phyloP scores from a whole-genome alignment of 192 early-diverging fungal genomes.

The Entomortierella lignicola region DNA sequence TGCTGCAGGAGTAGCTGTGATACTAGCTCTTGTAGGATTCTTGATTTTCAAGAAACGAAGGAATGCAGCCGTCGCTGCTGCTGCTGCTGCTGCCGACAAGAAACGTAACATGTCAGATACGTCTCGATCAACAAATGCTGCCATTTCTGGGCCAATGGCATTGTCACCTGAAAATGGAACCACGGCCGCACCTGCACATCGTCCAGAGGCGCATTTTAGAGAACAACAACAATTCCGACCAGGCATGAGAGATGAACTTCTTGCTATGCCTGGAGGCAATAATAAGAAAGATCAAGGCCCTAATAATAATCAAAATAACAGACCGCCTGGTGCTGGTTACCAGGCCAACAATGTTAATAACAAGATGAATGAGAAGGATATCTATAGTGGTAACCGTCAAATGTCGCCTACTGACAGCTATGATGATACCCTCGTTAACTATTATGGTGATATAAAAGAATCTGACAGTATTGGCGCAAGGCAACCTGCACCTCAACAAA shows the following conservation, averaged over 20 bases:
- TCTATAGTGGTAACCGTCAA: background rate
- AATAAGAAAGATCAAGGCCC: background rate
- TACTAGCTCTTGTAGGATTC: conserved; percentile 27
- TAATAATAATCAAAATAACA: conserved; percentile 8
- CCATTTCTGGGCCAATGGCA: conserved; percentile 45
- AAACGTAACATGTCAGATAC: background rate
- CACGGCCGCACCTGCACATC: conserved; percentile 16
- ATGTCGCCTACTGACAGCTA: conserved; percentile 1
- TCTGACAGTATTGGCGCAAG: conserved; percentile 19
- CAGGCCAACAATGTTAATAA: background rate
- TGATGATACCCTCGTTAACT: conserved; percentile 21
- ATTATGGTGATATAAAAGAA: conserved; percentile 2
- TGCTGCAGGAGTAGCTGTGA: conserved; percentile 14
- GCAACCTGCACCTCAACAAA: conserved; percentile 24
- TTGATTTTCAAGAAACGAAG: conserved; percentile 39
- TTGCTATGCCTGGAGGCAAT: conserved; percentile 32
- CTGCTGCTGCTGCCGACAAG: conserved; percentile 3
- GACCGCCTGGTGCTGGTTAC: background rate
- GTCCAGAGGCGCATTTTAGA: conserved; percentile 44
- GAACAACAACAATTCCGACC: conserved; percentile 48
- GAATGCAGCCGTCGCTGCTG: conserved; percentile 17
- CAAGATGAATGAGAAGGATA: conserved; percentile 1
- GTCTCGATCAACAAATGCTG: background rate
- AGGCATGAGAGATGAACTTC: conserved; percentile 46
- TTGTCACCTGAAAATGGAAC: conserved; percentile 32